These are phyloP conservation scores for Trichoderma parareesei DNA, from an alignment of 495 filamentous ascomycete genomes.

Conservation along the genomic window DNA sequence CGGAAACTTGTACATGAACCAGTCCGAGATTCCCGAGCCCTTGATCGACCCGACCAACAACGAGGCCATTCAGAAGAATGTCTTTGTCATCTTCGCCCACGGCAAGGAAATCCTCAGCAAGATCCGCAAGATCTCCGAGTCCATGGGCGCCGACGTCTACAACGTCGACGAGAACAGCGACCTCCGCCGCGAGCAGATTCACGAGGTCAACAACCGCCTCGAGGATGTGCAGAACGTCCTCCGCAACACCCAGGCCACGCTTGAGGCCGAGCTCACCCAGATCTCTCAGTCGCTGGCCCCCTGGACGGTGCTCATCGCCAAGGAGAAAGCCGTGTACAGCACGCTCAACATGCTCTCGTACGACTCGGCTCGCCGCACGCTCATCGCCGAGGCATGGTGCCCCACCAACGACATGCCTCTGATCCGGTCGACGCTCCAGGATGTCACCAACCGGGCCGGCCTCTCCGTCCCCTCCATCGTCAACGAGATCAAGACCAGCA, in stretches of 20 bases:
- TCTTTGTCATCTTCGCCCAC: constrained; percentile 98
- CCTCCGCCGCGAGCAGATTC: constrained; percentile 84
- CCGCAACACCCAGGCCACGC: constrained; percentile 90
- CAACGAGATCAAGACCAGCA: constrained; percentile 91
- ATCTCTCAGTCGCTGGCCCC: constrained; percentile 83
- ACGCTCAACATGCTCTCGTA: constrained; percentile 95
- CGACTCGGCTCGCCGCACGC: constrained; percentile 86
- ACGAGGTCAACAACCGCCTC: constrained; percentile 89
- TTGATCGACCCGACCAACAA: constrained; percentile 88
- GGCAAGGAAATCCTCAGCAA: constrained; percentile 96
- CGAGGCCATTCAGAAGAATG: constrained; percentile 89
- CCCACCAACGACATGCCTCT: constrained; percentile 82
- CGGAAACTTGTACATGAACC: constrained; percentile 99
- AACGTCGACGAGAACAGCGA: constrained; percentile 96
- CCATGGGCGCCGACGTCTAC: constrained; percentile 88
- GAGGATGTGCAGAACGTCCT: constrained; percentile 85
- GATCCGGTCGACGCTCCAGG: constrained; percentile 91
- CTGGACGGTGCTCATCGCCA: constrained; percentile 95
- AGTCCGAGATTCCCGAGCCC: constrained; percentile 93
- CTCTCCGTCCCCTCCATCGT: constrained; percentile 94
- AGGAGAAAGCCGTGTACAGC: constrained; percentile 97
- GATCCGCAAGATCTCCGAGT: constrained; percentile 98
- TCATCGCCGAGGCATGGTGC: constrained; percentile 97
- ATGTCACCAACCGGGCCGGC: constrained; percentile 92
- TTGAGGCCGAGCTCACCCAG: constrained; percentile 86